Conservation (phyloP, 1,284 basidiomycete species). For the Ustilago trichophora region DNA sequence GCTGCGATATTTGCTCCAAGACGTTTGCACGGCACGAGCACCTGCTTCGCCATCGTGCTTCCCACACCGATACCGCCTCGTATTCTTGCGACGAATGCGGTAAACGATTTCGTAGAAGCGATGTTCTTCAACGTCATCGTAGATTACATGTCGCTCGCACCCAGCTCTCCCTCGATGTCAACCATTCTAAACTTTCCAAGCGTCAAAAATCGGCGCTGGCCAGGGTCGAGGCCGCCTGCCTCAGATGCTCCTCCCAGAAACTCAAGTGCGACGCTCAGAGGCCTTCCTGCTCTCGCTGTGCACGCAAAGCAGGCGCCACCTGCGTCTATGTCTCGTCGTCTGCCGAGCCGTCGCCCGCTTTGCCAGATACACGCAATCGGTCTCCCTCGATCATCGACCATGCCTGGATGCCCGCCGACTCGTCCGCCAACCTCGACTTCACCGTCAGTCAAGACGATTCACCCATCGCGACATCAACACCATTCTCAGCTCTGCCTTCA, state of each 20-base stretch:
- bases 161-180: slow-evolving; percentile 7
- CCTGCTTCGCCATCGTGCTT: slow-evolving; percentile 22
- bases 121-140: slow-evolving; percentile 21
- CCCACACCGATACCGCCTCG: slow-evolving; percentile 12
- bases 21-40: slow-evolving; percentile 21
- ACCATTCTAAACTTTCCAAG: slow-evolving; percentile 9
- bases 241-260: slow-evolving; percentile 17
- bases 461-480: neutral
- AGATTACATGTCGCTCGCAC: slow-evolving; percentile 4
- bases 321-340: slow-evolving; percentile 11
- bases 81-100: slow-evolving; percentile 14
- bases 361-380: neutral
- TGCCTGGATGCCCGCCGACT: no score
- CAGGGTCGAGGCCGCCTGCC: slow-evolving; percentile 17
- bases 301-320: neutral
- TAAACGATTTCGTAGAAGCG: slow-evolving; percentile 14
- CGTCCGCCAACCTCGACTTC: no score
- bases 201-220: slow-evolving; percentile 13
- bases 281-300: slow-evolving; percentile 20
- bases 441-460: neutral
- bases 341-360: neutral
- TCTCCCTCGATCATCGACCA: slow-evolving; percentile 4
- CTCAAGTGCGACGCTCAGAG: slow-evolving; percentile 19
- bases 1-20: slow-evolving; percentile 15
- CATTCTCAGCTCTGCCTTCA: neutral